Base-by-base conservation (phyloP, 179 eudicot genomes). In the Gypsophila paniculata region DNA sequence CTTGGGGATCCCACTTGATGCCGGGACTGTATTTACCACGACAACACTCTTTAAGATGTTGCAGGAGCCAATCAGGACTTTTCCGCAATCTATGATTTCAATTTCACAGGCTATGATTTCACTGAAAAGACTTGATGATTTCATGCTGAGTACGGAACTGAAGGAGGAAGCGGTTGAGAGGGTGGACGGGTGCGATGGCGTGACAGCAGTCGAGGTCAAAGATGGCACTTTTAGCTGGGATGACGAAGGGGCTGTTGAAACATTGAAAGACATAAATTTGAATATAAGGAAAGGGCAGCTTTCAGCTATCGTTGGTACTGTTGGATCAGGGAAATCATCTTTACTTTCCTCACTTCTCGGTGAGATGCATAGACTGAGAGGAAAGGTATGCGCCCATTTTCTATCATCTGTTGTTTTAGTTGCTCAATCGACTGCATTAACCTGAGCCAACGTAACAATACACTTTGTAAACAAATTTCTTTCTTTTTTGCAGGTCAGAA, bases 281-380 rank as follows among this genome's bases (percentile, higher is more conserved):
- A 79, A 77, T 67, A 87, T 95, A 0, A 81, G 69, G 73, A 95
- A 89, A 77, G 95, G 96, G 9, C 81, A 90, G 79, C 88, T 92
- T 61, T 88, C 93, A 11, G 96, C 99, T 6, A 78, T 95, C 65
- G 97, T 95, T 63, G 99, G 99, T 57, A 95, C 90, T 9, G 99
- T 94, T 53, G 99, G 99, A 62, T 88, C 97, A 0, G 97, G 99
- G 62, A 94, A 94, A 68, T 92, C 97, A 4, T 95, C 99, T 19
- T 84, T 95, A 34, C 87, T 95, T 48, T 82, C 96, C 9, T 79
- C 97, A 4, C 69, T 95, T 76, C 92, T 95, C 51, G 99, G 99
- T 21, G 99, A 95, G 80, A 92, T 92, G 99, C 88, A 88, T 78
- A 90, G 85, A 58, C 29, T 87, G 9, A 85, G 81, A 6, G 97